Percentiles rank a stretch among this genome's conserved stretches.
These are phyloP conservation scores for Closterium sp. DNA, from an alignment of 139 green algal genomes.

Conservation along the genomic window DNA sequence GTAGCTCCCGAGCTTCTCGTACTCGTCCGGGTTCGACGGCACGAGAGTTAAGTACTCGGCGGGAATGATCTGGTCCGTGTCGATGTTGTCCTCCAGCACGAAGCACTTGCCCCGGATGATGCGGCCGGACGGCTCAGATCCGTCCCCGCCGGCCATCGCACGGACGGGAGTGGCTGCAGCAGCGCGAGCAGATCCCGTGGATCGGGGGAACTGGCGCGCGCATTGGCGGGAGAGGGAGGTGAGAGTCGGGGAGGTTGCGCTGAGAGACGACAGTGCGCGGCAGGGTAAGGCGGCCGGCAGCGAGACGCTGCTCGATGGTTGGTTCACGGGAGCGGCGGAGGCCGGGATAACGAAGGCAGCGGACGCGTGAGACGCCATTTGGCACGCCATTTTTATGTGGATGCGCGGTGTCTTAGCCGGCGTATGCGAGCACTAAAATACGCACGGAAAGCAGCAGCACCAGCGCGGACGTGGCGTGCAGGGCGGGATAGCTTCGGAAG, in stretches of 20 bases:
- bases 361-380: not conserved
- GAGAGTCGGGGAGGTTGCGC: not conserved
- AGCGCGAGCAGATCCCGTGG: not conserved
- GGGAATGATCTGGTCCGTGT: constrained; percentile 96
- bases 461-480: not conserved
- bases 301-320: not conserved
- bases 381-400: not conserved
- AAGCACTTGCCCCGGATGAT: constrained; percentile 29
- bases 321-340: not conserved
- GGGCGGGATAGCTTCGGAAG: not conserved
- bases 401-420: not conserved
- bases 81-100: constrained; percentile 81
- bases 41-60: constrained; percentile 94
- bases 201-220: not conserved
- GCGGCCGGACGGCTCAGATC: constrained; percentile 15
- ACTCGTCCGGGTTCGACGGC: constrained; percentile 92
- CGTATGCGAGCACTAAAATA: not conserved
- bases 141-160: not conserved
- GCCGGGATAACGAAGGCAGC: not conserved
- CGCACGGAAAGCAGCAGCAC: too few species aligned
- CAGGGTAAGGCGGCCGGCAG: not conserved
- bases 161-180: not conserved
- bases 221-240: not conserved
- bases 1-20: constrained; percentile 95
- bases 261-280: not conserved